Base-by-base conservation (phyloP, 169 alveolate species). In the Prorocentrum cordatum region DNA sequence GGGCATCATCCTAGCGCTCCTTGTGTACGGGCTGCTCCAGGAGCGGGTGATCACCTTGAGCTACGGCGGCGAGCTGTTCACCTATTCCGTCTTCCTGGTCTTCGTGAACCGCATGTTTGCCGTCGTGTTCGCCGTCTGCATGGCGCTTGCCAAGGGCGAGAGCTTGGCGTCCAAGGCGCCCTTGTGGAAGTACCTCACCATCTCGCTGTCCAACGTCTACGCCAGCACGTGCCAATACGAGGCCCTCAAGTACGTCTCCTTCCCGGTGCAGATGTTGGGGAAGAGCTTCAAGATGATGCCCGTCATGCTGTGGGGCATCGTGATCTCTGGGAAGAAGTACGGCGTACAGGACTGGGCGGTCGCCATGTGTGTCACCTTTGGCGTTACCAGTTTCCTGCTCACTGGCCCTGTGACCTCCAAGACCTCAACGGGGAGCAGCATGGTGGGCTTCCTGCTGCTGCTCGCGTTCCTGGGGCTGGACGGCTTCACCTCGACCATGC, bases 221-320 rank as follows among this genome's bases (percentile, higher is more conserved):
- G 89, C 89, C 73, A 79, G 77, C 64, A 58, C 47, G 5, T 79
- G 89, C 77, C 89, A 79, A 64, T 79, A 79, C 68, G 89, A 79
- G 54, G 89, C 89, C 5, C 39, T 79, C 66, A 79, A 79, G 89
- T 75, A 54, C 29, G 72, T 32, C 50, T 14, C 32, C 22, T 66
- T 66, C 1, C 64, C 12, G 47, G 47, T 5, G 18, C 42, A 20
- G 20, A 79, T 73, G 89, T 32, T 31, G 29, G 75, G 75, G 0
- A 75, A 75, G 86, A 75, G 86, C 61, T 75, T 75, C 72, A 75
- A 75, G 72, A 75, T 75, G 86, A 79, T 79, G 88, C 88, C 88
- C 2, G 88, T 79, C 45, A 79, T 79, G 86, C 45, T 75, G 26
- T 75, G 86, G 86, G 86, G 86, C 71, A 75, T 75, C 26, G 54